These are phyloP conservation scores for Dryadomyces quercus-mongolicae DNA, from an alignment of 2,329 filamentous ascomycete genomes.

Conservation along the genomic window DNA sequence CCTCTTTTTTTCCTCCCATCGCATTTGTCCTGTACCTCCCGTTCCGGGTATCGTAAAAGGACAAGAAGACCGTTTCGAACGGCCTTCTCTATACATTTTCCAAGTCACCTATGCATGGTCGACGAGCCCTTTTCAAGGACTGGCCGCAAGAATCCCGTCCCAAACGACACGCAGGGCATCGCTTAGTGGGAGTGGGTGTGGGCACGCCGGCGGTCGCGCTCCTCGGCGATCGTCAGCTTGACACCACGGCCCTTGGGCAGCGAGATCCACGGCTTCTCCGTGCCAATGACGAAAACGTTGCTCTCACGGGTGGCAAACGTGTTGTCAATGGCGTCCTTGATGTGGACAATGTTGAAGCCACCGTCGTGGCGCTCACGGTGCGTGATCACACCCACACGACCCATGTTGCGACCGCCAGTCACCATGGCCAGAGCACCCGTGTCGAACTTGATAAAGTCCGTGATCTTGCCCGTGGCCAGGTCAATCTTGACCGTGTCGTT, in stretches of 20 bases:
- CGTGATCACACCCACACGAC: conserved; percentile 99
- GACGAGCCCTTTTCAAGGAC: background rate
- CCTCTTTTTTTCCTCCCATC: background rate
- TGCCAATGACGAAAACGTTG: conserved; percentile 99
- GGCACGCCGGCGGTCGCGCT: conserved; percentile 94
- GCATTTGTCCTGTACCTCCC: background rate
- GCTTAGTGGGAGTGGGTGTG: conserved; percentile 32
- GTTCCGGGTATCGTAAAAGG: background rate
- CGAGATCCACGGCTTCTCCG: conserved; percentile 98
- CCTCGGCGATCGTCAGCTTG: conserved; percentile 97
- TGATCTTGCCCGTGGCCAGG: conserved; percentile 91
- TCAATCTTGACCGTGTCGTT: conserved; percentile 99
- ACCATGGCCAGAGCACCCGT: conserved; percentile 97
- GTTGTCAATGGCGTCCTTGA: conserved; percentile 99
- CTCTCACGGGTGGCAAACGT: conserved; percentile 97
- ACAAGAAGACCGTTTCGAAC: background rate
- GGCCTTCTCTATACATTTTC: background rate
- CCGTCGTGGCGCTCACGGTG: conserved; percentile 99
- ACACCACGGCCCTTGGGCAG: conserved; percentile 99
- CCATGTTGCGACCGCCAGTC: conserved; percentile 99
- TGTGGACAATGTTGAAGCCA: conserved; percentile 99
- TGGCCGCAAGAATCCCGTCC: background rate
- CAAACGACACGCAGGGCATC: background rate
- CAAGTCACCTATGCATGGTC: too few relatives aligned
- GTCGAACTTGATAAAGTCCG: conserved; percentile 97